These are phyloP conservation scores for Sphagnurus paluster DNA, from an alignment of 1,284 basidiomycete species.

Conservation along the genomic window DNA sequence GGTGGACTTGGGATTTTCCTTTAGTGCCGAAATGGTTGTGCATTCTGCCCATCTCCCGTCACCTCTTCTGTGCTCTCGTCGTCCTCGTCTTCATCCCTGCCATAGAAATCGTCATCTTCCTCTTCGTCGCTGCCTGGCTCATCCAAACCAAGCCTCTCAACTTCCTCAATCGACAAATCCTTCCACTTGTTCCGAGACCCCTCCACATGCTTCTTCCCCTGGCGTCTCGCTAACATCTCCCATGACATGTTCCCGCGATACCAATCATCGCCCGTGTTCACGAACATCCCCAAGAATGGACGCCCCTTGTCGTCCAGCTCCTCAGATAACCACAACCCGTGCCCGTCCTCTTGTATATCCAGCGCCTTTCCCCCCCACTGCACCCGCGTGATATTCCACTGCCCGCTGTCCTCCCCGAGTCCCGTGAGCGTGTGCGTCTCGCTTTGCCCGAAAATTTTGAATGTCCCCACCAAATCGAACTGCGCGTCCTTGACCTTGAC, in stretches of 20 bases:
- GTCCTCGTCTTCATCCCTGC: neutral
- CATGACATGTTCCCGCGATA: neutral
- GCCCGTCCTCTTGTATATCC: neutral
- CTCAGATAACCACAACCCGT: neutral
- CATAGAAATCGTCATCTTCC: neutral
- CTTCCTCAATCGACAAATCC: neutral
- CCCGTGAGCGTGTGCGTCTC: neutral
- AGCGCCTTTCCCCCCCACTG: neutral
- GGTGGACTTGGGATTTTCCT: no score
- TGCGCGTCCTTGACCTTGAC: neutral
- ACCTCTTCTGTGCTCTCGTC: neutral
- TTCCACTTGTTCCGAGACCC: neutral
- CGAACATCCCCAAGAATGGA: neutral
- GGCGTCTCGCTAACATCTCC: neutral
- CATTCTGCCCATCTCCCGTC: no score
- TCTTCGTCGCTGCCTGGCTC: neutral
- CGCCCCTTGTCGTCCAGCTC: conserved; percentile 1
- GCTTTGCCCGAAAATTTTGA: neutral
- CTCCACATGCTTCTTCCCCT: neutral
- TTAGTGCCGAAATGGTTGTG: no score
- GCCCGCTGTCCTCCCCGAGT: neutral
- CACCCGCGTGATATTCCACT: neutral
- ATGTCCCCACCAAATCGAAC: neutral
- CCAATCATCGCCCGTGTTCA: neutral
- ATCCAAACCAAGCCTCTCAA: neutral